Conservation (phyloP, 192 early-diverging fungal genomes). For the Coemansia sp. region DNA sequence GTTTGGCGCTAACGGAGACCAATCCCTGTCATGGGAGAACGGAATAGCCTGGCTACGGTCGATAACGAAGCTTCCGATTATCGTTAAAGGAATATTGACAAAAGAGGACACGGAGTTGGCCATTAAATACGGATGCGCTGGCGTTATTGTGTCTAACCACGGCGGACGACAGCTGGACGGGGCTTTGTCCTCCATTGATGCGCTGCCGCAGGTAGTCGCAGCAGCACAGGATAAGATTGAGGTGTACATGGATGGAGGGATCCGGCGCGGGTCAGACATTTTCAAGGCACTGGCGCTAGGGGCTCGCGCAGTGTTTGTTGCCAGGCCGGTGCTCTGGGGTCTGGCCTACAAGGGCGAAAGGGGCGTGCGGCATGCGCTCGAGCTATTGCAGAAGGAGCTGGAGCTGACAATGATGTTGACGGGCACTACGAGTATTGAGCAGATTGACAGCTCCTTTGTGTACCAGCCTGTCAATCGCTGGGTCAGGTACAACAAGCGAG, state of each 20-base stretch:
- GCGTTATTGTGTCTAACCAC: constrained; percentile 93
- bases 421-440: constrained; percentile 62
- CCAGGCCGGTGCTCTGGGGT: constrained; percentile 65
- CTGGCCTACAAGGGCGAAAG: constrained; percentile 86
- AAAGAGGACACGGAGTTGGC: constrained; percentile 89
- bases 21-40: constrained; percentile 82
- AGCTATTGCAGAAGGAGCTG: constrained; percentile 81
- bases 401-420: constrained; percentile 78
- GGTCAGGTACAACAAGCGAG: constrained; percentile 31
- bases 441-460: constrained; percentile 62
- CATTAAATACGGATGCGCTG: constrained; percentile 71
- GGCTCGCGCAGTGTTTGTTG: constrained; percentile 73
- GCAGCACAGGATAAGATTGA: constrained; percentile 71
- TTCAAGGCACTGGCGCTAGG: constrained; percentile 96
- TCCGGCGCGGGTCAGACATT: constrained; percentile 89
- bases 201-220: constrained; percentile 82
- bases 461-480: constrained; percentile 44
- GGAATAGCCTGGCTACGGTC: constrained; percentile 78
- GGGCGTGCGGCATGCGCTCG: constrained; percentile 75
- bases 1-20: constrained; percentile 61
- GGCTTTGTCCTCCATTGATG: constrained; percentile 74
- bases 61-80: constrained; percentile 81
- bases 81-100: constrained; percentile 91
- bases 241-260: constrained; percentile 92
- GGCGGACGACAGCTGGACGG: constrained; percentile 96